Evolutionary conservation across 108 stramenopile genomes (phyloP).

Genomic region (Craspedostauros australis): DNA sequence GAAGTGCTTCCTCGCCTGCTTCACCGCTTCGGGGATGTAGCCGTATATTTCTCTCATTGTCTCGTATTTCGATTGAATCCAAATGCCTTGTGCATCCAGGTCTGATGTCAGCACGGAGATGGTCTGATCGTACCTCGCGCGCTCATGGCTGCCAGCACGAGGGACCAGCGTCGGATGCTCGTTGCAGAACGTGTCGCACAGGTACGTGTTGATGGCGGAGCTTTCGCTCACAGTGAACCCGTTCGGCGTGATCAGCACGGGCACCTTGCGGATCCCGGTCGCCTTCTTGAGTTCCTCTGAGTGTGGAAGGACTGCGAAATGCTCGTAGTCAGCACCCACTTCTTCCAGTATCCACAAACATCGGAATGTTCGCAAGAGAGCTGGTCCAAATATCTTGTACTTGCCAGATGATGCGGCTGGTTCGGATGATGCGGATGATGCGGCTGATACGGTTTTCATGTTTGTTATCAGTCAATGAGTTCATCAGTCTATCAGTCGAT

Average conservation of each 20-base stretch:
- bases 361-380: slow-evolving; percentile 47
- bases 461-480: too few species aligned
- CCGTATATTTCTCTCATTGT: slow-evolving; percentile 46
- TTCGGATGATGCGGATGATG: too few species aligned
- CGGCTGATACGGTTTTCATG: too few species aligned
- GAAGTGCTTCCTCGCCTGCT: slow-evolving; percentile 58
- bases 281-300: slow-evolving; percentile 14
- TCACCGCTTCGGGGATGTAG: slow-evolving; percentile 49
- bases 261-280: slow-evolving; percentile 65
- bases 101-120: slow-evolving; percentile 49
- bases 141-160: slow-evolving; percentile 39
- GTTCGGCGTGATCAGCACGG: slow-evolving; percentile 41
- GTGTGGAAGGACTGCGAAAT: slow-evolving; percentile 25
- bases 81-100: slow-evolving; percentile 65
- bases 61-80: slow-evolving; percentile 75
- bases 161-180: slow-evolving; percentile 41
- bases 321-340: slow-evolving; percentile 20
- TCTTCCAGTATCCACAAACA: slow-evolving; percentile 70
- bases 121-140: slow-evolving; percentile 67
- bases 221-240: slow-evolving; percentile 58
- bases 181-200: slow-evolving; percentile 52
- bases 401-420: too few species aligned
- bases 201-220: slow-evolving; percentile 69
- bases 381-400: slow-evolving; percentile 41
- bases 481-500: too few species aligned